These are phyloP conservation scores for Wickerhamia fluorescens DNA, from an alignment of 805 yeast genomes.

Conservation along the genomic window DNA sequence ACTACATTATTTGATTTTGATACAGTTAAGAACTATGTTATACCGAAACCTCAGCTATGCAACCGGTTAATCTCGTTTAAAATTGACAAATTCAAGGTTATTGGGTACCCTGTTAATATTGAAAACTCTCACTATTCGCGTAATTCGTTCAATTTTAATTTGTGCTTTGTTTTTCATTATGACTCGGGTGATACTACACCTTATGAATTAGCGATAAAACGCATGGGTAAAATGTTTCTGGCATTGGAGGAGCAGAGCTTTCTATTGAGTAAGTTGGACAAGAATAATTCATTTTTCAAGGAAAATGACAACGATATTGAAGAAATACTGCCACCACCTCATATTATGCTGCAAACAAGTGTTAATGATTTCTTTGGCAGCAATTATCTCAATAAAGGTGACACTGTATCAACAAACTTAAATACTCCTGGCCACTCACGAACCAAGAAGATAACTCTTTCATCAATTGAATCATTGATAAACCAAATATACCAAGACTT, in stretches of 20 bases:
- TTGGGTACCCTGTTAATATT: conserved; percentile 86
- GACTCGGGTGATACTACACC: conserved; percentile 69
- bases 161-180: conserved; percentile 85
- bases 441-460: conserved; percentile 26
- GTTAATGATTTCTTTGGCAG: background rate
- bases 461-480: conserved; percentile 62
- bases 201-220: conserved; percentile 75
- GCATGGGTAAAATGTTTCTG: conserved; percentile 83
- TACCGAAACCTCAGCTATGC: conserved; percentile 90
- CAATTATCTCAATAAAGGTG: background rate
- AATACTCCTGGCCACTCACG: conserved; percentile 30
- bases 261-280: conserved; percentile 50
- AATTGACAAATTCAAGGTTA: conserved; percentile 59
- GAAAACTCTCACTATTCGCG: conserved; percentile 72
- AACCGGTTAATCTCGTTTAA: conserved; percentile 72
- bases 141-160: conserved; percentile 87
- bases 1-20: conserved; percentile 62
- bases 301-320: conserved; percentile 4
- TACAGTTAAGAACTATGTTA: conserved; percentile 79
- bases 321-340: conserved; percentile 1
- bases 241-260: conserved; percentile 87
- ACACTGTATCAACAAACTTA: conserved; percentile 1
- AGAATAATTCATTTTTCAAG: conserved; percentile 35
- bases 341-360: background rate
- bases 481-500: conserved; percentile 92